phyloP scores from a whole-genome alignment of 257 asterid genomes.

The Jaltomata sinuosa region DNA sequence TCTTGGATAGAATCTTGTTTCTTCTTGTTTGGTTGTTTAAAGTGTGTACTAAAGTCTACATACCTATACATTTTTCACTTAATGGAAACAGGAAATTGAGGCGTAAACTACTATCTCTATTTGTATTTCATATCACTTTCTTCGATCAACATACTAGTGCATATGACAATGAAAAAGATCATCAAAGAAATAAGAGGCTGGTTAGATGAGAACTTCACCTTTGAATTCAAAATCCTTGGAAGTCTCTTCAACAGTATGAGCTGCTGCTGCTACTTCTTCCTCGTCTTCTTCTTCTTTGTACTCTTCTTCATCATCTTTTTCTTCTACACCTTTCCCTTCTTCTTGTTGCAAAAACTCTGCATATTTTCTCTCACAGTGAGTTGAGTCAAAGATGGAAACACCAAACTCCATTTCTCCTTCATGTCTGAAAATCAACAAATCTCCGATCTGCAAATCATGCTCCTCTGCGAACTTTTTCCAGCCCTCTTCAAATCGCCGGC shows the following conservation, averaged over 20 bases:
- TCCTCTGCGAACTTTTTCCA: not conserved
- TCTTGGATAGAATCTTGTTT: too few relatives aligned
- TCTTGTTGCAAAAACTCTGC: not conserved
- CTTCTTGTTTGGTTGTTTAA: too few relatives aligned
- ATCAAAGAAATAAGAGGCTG: not conserved
- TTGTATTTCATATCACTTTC: too few relatives aligned
- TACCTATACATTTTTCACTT: too few relatives aligned
- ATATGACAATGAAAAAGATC: not conserved
- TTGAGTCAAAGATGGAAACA: not conserved
- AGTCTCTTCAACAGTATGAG: not conserved
- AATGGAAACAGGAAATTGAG: too few relatives aligned
- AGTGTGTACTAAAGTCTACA: too few relatives aligned
- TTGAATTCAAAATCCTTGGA: not conserved
- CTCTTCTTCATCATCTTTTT: not conserved
- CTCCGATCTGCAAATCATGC: not conserved
- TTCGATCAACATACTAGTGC: too few relatives aligned
- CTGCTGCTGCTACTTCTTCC: not conserved
- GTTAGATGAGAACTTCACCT: not conserved
- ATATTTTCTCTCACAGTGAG: not conserved
- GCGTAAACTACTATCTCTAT: too few relatives aligned
- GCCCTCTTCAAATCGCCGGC: not conserved
- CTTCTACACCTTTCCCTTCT: not conserved
- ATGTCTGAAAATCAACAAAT: constrained; percentile 2
- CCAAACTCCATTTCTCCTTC: constrained; percentile 8
- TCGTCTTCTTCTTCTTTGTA: not conserved